These are phyloP conservation scores for Colletotrichum nymphaeae DNA, from an alignment of 2,329 filamentous ascomycete genomes.

Conservation along the genomic window DNA sequence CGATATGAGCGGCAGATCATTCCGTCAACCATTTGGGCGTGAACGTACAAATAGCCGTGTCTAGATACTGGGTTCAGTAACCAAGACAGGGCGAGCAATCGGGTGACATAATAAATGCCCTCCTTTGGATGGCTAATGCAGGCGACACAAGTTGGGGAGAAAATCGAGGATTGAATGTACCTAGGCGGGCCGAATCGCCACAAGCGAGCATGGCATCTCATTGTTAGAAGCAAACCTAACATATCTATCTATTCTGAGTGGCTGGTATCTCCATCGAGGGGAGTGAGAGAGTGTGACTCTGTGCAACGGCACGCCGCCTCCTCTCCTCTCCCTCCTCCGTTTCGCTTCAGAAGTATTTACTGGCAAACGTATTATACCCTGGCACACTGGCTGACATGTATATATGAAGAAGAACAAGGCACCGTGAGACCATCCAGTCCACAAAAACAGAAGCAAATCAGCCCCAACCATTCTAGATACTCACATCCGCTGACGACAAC, in stretches of 20 bases:
- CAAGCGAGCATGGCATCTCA: neutral
- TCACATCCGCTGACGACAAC: slow-evolving; percentile 21
- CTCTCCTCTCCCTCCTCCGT: neutral
- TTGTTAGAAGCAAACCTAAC: neutral
- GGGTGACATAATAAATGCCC: too few species aligned
- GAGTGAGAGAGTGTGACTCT: neutral
- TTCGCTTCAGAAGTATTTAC: slow-evolving; percentile 24
- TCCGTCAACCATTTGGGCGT: too few species aligned
- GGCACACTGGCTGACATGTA: neutral
- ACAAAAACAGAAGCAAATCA: neutral
- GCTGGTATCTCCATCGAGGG: slow-evolving; percentile 6
- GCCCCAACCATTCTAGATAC: neutral
- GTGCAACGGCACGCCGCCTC: neutral
- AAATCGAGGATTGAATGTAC: neutral
- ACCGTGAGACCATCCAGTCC: neutral
- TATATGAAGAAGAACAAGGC: slow-evolving; percentile 3
- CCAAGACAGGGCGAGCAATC: too few species aligned
- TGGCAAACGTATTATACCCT: slow-evolving; percentile 6
- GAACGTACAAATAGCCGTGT: neutral
- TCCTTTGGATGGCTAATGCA: too few species aligned
- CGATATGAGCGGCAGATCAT: too few species aligned
- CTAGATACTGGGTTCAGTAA: too few species aligned
- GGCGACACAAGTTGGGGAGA: too few species aligned
- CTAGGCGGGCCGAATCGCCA: slow-evolving; percentile 15
- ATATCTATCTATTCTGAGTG: slow-evolving; percentile 30